Evolutionary conservation across 2,329 filamentous ascomycete genomes (phyloP).

Genomic region (Paecilomyces formosus): DNA sequence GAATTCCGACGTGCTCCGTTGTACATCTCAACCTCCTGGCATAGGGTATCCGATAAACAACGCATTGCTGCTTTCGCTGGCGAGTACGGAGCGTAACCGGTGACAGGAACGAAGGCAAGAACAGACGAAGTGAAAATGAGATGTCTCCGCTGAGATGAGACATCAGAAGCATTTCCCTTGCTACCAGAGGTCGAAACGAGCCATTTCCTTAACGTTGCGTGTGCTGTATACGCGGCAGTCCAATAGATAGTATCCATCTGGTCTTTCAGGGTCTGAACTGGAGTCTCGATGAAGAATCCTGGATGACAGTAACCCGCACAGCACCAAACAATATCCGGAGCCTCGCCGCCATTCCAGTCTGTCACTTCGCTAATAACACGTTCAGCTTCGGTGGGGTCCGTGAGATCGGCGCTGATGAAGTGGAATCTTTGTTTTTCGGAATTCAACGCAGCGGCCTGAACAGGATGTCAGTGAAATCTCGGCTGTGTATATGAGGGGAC

Average conservation of each 20-base stretch:
- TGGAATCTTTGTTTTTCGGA: conserved; percentile 68
- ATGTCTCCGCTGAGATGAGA: conserved; percentile 48
- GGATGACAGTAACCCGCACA: conserved; percentile 70
- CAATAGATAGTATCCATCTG: conserved; percentile 95
- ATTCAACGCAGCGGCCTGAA: conserved; percentile 57
- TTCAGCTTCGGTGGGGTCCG: conserved; percentile 59
- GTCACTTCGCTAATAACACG: conserved; percentile 65
- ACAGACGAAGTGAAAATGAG: conserved; percentile 81
- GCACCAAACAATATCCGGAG: conserved; percentile 87
- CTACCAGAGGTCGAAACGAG: conserved; percentile 37
- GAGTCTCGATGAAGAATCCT: conserved; percentile 68
- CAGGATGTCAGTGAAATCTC: conserved; percentile 5
- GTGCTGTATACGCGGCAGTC: conserved; percentile 77
- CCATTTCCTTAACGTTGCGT: conserved; percentile 71
- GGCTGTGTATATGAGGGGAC: neutral
- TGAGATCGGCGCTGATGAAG: conserved; percentile 77
- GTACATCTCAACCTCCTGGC: conserved; percentile 80
- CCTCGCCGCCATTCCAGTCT: conserved; percentile 65
- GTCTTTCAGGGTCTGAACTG: conserved; percentile 56
- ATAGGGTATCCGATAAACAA: conserved; percentile 72
- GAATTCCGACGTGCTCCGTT: conserved; percentile 51
- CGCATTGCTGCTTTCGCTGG: conserved; percentile 81
- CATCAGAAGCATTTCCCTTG: conserved; percentile 18
- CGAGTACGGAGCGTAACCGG: conserved; percentile 77
- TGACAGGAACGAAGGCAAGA: conserved; percentile 65